Conservation (phyloP, 306 rosid species). For the Herpetospermum pedunculosum region DNA sequence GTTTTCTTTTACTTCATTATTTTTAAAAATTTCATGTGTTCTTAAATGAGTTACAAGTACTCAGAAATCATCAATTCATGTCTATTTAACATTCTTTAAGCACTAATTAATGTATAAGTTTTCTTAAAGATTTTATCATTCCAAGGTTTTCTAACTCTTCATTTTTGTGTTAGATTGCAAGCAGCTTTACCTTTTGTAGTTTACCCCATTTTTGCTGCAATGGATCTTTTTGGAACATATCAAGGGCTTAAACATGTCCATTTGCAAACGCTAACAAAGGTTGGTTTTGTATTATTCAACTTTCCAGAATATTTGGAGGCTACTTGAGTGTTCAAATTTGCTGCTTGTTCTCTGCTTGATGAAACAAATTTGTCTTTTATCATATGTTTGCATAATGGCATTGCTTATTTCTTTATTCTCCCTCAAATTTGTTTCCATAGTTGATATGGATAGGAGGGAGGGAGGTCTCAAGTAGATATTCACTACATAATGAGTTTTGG, state of each 20-base stretch:
- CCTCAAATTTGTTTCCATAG: not conserved
- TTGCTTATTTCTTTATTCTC: not conserved
- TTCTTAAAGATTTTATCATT: not conserved
- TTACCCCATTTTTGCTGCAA: conserved; percentile 64
- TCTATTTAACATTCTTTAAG: not conserved
- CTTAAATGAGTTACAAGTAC: not conserved
- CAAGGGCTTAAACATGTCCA: conserved; percentile 79
- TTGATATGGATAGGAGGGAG: no score
- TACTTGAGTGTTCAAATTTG: not conserved
- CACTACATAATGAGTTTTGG: not conserved
- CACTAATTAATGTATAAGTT: not conserved
- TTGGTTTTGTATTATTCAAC: conserved; percentile 12
- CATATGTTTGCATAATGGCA: not conserved
- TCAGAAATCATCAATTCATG: not conserved
- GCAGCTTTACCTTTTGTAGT: conserved; percentile 48
- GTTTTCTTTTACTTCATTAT: conserved; percentile 16
- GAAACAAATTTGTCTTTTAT: not conserved
- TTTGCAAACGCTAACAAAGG: conserved; percentile 84
- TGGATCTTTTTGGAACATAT: conserved; percentile 81
- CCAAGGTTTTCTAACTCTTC: conserved; percentile 22
- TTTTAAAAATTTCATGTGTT: not conserved
- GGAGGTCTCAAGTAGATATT: not conserved
- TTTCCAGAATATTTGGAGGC: not conserved
- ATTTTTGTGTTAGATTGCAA: conserved; percentile 35
- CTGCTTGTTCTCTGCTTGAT: not conserved